Evolutionary conservation across 2,329 filamentous ascomycete genomes (phyloP).

Genomic region (Penicillium verrucosum): DNA sequence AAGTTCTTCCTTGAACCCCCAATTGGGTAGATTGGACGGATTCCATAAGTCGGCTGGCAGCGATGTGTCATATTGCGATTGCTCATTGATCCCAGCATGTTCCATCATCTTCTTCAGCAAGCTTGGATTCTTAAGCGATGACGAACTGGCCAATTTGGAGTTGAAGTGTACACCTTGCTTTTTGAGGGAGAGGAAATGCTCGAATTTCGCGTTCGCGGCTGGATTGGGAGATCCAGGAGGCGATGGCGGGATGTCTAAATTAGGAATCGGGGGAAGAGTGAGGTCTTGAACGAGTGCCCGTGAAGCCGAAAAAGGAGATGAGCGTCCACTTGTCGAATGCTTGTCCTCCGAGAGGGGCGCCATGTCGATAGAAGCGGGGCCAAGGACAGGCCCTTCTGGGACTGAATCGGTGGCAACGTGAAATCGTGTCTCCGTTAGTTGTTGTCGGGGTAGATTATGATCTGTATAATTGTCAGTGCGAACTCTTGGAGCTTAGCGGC

Average conservation of each 20-base stretch:
- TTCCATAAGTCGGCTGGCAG: constrained; percentile 43
- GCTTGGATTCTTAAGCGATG: constrained; percentile 58
- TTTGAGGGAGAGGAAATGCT: constrained; percentile 60
- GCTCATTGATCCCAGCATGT: constrained; percentile 54
- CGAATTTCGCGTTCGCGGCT: constrained; percentile 54
- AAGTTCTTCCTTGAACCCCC: constrained; percentile 49
- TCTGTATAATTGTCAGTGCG: constrained; percentile 2
- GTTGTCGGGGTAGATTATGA: background rate
- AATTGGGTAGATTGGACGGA: constrained; percentile 37
- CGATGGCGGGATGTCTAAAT: constrained; percentile 46
- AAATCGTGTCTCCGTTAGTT: background rate
- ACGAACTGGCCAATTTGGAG: constrained; percentile 55
- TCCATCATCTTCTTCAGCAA: constrained; percentile 56
- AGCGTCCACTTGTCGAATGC: constrained; percentile 16
- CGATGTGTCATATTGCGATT: constrained; percentile 55
- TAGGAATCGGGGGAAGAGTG: constrained; percentile 49
- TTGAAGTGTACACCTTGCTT: constrained; percentile 64
- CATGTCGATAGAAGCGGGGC: constrained; percentile 33
- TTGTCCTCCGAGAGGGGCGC: constrained; percentile 11
- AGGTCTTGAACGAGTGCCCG: constrained; percentile 55
- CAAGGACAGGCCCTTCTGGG: constrained; percentile 34
- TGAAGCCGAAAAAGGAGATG: constrained; percentile 50
- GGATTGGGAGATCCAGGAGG: constrained; percentile 46
- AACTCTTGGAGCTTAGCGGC: background rate
- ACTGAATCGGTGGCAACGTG: constrained; percentile 9